Base-by-base conservation (phyloP, 345 rosid genomes). In the Clarkia xantiana region DNA sequence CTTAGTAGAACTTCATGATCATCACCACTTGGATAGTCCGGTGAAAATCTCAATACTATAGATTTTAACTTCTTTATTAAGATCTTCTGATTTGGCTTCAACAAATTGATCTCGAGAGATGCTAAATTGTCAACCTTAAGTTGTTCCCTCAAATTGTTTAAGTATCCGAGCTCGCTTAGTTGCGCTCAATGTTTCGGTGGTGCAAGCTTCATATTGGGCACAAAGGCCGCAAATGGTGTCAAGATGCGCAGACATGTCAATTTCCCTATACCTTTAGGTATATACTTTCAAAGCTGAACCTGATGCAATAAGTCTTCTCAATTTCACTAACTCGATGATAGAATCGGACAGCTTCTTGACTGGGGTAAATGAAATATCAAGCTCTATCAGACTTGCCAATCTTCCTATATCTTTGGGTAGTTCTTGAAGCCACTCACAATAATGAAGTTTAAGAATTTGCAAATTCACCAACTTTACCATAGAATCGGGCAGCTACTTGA, bases 341-440 rank as follows among this genome's bases (percentile, higher is more conserved):
- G n/a, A n/a, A n/a, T n/a, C n/a, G n/a, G n/a, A n/a, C n/a, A n/a
- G n/a, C n/a, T n/a, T n/a, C n/a, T n/a, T n/a, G n/a, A n/a, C n/a
- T n/a, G n/a, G n/a, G n/a, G n/a, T n/a, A n/a, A n/a, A n/a, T n/a
- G n/a, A n/a, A n/a, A n/a, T n/a, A n/a, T n/a, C n/a, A n/a, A n/a
- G n/a, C n/a, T n/a, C n/a, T n/a, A 47, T 45, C 45, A 60, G 65
- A 36, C 23, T 51, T 10, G 44, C 46, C 44, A 65, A 9, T 1
- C 18, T 50, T 20, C 17, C 38, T 6, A 51, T 56, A 43, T 60
- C 65, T 18, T 12, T 45, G 1, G 74, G 67, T 53, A 65, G 22
- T 29, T 54, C 58, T 18, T 52, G 40, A 6, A 65, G 49, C 20
- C 7, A 15, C 1, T 14, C 16, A 41, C 66, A 64, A 1, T 9